Evolutionary conservation across 768 basidiomycete genomes (phyloP), one percentile per base, ranked within the genome.

Genomic region (Rhizopogon vesiculosus): DNA sequence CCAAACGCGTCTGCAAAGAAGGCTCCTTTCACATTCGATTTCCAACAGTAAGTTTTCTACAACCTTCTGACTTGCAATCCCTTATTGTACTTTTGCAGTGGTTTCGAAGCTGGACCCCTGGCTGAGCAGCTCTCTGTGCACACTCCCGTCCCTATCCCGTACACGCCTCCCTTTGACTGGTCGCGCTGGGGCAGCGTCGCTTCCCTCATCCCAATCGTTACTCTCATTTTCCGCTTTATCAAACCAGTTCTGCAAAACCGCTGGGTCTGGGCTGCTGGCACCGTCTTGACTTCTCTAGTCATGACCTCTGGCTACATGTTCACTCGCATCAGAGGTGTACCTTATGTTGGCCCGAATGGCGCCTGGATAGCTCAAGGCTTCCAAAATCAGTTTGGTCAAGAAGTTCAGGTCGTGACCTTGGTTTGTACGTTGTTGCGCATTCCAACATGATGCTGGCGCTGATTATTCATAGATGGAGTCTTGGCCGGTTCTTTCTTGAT

Each of bases 301-400:
- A 96, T 98, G 87, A 95, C 86, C 19, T 85, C 88, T 8, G 97
- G 97, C 7, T 89, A 85, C 76, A 99, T 99, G 97, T 99, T 96
- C 74, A 90, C 89, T 56, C 89, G 87, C 60, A 99, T 99, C 62
- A 86, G 96, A 59, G 79, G 79, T 33, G 79, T 79, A 45, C 94
- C 93, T 3, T 93, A 82, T 66, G 75, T 74, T 22, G 84, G 82
- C 29, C 74, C 75, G 0, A 78, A 82, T 54, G 85, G 86, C 22
- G 75, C 80, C 48, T 94, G 93, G 89, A 87, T 99, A 63, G 90
- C 93, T 8, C 78, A 74, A 9, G 96, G 96, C 5, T 98, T 86
- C 73, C 86, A 87, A 67, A 93, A 85, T 62, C 94, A 97, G 70
- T 90, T 81, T 66, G 96, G 95, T 7, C 88, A 95, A 69, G 97